Percentiles rank a stretch among this genome's conserved stretches.
These are phyloP conservation scores for Capsicum pubescens DNA, from an alignment of 257 asterid genomes.

Conservation along the genomic window DNA sequence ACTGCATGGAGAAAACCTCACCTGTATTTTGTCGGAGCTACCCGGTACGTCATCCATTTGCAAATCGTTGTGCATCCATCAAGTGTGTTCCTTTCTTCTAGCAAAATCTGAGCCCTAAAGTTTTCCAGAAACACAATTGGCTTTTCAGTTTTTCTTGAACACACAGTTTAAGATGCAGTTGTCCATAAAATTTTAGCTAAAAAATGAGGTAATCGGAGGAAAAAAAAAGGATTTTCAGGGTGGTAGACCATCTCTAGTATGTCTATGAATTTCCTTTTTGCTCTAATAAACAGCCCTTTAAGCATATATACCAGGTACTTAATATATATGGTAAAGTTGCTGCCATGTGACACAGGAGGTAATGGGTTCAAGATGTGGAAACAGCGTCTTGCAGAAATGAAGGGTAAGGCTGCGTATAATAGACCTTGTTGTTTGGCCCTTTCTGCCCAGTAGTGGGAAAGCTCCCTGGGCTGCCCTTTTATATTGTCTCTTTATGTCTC, in stretches of 20 bases:
- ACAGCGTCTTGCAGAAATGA: too few species aligned
- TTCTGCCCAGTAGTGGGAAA: too few species aligned
- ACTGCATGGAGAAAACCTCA: not conserved
- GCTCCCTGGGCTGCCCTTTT: too few species aligned
- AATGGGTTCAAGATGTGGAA: too few species aligned
- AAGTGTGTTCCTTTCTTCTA: not conserved
- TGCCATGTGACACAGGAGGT: too few species aligned
- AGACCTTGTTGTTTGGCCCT: too few species aligned
- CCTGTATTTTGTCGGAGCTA: not conserved
- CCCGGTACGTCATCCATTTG: not conserved
- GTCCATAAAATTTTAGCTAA: not conserved
- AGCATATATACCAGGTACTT: not conserved
- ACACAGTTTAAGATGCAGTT: not conserved
- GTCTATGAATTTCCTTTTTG: too few species aligned
- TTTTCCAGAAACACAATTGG: not conserved
- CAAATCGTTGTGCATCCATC: not conserved
- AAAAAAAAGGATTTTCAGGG: not conserved
- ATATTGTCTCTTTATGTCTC: not conserved
- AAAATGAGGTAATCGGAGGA: not conserved
- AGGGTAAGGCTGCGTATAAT: too few species aligned
- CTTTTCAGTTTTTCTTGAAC: not conserved
- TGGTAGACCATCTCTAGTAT: not conserved
- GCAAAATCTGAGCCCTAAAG: slow-evolving; percentile 14
- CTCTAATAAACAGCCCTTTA: not conserved
- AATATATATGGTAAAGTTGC: too few species aligned